Evolutionary conservation across 257 asterid species (phyloP), one percentile per base, ranked within the genome.

Genomic region (Solanum habrochaites): DNA sequence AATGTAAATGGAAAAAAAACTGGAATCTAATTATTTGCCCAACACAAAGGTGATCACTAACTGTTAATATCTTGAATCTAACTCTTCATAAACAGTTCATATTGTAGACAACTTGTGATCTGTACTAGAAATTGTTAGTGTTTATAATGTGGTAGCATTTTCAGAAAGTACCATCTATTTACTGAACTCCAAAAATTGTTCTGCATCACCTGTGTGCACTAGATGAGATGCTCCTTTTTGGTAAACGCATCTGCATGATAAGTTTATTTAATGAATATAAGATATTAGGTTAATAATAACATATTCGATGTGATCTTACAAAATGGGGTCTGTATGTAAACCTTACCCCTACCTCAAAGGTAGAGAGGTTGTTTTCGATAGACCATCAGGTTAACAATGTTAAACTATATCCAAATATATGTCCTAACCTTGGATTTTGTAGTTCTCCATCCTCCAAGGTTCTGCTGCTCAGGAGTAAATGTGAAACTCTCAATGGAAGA

Each of bases 221-320:
- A 16, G 43, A 29, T 29, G 67, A 80, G 43, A 49, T 49, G 25
- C 67, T 89, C 90, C 88, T 93, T 92, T 91, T 95, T 74, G 98
- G 98, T 72, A 94, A 92, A 29, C 94, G 92, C 96, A 96, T 92
- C 98, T 96, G 98, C 94, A 89, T 87, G 83, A 42, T 35, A 31
- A 71, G 8, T 47, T 23, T 21, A 10, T 45, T 83, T 56, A 74
- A 43, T 82, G 60, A 52, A 67, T 14, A 8, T 21, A 58, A 58
- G n/a, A 20, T 21, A 58, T 58, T 58, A 58, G 70, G 31, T 2
- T 62, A 62, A n/a, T 16, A 62, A 18, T 16, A 56, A 62, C 31
- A 62, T 62, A 62, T 62, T 15, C 6, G 11, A n/a, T 62, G 69
- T 23, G n/a, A 31, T 62, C 31, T n/a, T 29, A 62, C 6, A 62